Evolutionary conservation across 805 yeast species (phyloP).

Genomic region (Candida cerambycidarum): DNA sequence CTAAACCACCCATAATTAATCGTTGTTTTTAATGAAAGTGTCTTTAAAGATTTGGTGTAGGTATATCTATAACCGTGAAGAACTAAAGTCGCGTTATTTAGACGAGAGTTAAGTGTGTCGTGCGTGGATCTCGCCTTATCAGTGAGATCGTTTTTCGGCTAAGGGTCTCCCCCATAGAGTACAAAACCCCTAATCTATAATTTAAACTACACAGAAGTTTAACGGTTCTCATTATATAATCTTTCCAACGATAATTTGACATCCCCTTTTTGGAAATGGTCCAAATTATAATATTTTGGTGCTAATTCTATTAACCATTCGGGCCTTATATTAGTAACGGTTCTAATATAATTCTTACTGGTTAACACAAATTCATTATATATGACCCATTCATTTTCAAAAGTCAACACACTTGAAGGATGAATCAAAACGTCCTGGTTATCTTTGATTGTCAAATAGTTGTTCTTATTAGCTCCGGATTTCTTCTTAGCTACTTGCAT

Average conservation of each 20-base stretch:
- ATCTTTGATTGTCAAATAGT: constrained; percentile 86
- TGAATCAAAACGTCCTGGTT: constrained; percentile 94
- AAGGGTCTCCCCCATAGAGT: too few species aligned
- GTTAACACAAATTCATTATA: constrained; percentile 96
- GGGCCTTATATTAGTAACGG: constrained; percentile 86
- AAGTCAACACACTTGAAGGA: constrained; percentile 89
- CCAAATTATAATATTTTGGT: constrained; percentile 66
- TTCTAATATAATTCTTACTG: constrained; percentile 88
- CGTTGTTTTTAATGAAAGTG: too few species aligned
- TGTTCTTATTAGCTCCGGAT: constrained; percentile 56
- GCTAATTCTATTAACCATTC: constrained; percentile 89
- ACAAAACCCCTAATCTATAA: too few species aligned
- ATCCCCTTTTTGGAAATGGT: constrained; percentile 66
- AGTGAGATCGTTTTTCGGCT: too few species aligned
- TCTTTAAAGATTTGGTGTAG: constrained; percentile 5
- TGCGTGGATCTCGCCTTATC: too few species aligned
- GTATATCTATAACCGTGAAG: neutral
- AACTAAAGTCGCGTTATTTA: constrained; percentile 2
- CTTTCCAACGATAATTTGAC: constrained; percentile 68
- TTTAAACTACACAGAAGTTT: too few species aligned
- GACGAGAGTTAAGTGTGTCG: constrained; percentile 1
- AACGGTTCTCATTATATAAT: neutral
- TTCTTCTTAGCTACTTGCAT: constrained; percentile 97
- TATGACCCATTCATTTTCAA: constrained; percentile 88
- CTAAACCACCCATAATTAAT: constrained; percentile 12